Percentiles rank a stretch among this genome's conserved stretches.
Evolutionary conservation across 2,329 filamentous ascomycete genomes (phyloP).

Genomic region (Apiospora koreana): DNA sequence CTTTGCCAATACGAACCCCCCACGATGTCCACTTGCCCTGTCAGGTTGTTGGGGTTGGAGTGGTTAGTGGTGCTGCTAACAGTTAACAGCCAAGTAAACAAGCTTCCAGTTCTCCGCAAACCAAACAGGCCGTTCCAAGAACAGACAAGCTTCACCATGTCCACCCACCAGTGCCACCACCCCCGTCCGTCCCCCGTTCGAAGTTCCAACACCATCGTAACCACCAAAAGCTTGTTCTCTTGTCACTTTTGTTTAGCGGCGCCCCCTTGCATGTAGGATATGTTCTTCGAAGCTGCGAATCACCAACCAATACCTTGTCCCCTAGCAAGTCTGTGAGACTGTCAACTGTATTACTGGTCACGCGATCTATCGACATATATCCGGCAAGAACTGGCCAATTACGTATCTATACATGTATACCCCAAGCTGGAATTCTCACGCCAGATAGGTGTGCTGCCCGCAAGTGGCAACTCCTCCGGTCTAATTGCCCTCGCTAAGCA

Average conservation of each 20-base stretch:
- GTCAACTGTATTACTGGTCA: not conserved
- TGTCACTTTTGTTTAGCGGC: not conserved
- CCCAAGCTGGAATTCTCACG: not conserved
- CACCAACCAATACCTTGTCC: no score
- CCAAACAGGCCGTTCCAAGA: not conserved
- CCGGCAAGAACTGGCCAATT: no score
- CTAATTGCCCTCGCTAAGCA: not conserved
- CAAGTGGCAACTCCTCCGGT: not conserved
- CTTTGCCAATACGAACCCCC: not conserved
- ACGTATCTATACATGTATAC: not conserved
- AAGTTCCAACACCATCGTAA: not conserved
- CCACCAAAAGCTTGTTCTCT: conserved; percentile 4
- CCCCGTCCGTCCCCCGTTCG: no score
- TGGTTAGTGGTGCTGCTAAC: no score
- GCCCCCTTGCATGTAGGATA: not conserved
- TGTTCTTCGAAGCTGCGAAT: no score
- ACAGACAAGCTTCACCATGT: not conserved
- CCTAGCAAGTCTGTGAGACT: no score
- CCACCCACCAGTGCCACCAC: no score
- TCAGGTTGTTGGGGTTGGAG: not conserved
- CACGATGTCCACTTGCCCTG: not conserved
- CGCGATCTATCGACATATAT: not conserved
- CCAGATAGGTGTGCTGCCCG: not conserved
- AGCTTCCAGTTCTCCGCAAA: not conserved
- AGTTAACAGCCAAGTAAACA: no score